These are phyloP conservation scores for Parathielavia appendiculata DNA, from an alignment of 495 filamentous ascomycete species.

Conservation along the genomic window DNA sequence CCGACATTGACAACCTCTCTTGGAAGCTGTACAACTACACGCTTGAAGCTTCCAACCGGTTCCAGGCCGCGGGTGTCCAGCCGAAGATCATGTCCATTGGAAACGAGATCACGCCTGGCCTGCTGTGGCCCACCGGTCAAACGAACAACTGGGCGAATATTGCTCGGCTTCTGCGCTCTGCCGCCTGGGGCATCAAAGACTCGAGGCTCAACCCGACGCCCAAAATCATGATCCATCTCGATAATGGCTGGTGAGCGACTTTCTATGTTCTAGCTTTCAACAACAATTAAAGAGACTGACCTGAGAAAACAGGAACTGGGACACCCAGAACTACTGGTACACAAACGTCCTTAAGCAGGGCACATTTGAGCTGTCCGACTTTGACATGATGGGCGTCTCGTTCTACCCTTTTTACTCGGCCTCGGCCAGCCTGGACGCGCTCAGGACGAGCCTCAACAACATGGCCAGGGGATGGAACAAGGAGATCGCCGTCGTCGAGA, in stretches of 20 bases:
- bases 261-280: too few relatives aligned
- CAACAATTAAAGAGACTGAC: not conserved
- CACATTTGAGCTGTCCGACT: constrained; percentile 50
- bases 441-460: constrained; percentile 53
- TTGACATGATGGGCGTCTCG: constrained; percentile 64
- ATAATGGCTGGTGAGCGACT: constrained; percentile 53
- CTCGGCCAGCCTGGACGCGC: constrained; percentile 49
- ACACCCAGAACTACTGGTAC: constrained; percentile 59
- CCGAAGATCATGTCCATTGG: constrained; percentile 62
- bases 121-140: constrained; percentile 59
- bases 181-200: constrained; percentile 56
- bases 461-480: constrained; percentile 57
- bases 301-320: constrained; percentile 45
- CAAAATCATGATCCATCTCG: constrained; percentile 64
- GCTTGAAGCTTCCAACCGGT: constrained; percentile 53
- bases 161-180: constrained; percentile 57
- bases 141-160: constrained; percentile 53
- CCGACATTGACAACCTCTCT: constrained; percentile 50
- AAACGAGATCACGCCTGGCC: constrained; percentile 61
- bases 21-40: constrained; percentile 66
- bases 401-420: constrained; percentile 65
- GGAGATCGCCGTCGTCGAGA: constrained; percentile 59
- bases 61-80: constrained; percentile 49
- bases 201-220: constrained; percentile 51
- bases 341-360: constrained; percentile 50